Conservation (phyloP, 108 stramenopile species). For the Chaetoceros tenuissimus region DNA sequence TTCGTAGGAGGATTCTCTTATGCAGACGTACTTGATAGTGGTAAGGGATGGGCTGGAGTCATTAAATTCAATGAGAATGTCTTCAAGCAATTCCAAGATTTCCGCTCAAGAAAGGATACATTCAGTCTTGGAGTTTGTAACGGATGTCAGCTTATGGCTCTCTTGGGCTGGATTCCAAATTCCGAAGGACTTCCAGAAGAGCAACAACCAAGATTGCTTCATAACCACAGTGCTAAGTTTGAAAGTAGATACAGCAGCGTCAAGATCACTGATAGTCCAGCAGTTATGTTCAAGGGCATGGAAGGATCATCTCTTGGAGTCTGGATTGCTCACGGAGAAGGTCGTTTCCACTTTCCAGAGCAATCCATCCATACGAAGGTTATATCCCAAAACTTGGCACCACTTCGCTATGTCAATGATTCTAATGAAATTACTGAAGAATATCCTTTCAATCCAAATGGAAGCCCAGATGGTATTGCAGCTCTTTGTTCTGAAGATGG, state of each 20-base stretch:
- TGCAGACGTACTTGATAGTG: conserved; percentile 96
- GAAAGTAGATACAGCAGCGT: conserved; percentile 94
- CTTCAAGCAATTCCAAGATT: conserved; percentile 88
- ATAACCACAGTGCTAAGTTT: conserved; percentile 95
- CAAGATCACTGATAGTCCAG: conserved; percentile 63
- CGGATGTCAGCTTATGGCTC: conserved; percentile 99
- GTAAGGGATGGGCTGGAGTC: conserved; percentile 99
- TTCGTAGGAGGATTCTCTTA: conserved; percentile 98
- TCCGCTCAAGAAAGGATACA: conserved; percentile 87
- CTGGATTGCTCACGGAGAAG: conserved; percentile 99
- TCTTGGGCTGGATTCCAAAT: conserved; percentile 96
- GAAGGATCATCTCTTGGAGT: conserved; percentile 95
- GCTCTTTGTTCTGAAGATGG: conserved; percentile 99
- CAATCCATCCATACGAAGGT: conserved; percentile 53
- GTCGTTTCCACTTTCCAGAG: conserved; percentile 94
- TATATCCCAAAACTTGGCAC: conserved; percentile 66
- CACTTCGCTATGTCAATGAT: conserved; percentile 95
- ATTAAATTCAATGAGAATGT: conserved; percentile 94
- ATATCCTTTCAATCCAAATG: conserved; percentile 99
- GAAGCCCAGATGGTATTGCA: conserved; percentile 95
- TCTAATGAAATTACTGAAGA: conserved; percentile 82
- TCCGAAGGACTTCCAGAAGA: conserved; percentile 64
- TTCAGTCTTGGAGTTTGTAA: conserved; percentile 99
- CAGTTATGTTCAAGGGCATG: conserved; percentile 94
- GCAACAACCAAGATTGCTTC: conserved; percentile 90